These are phyloP conservation scores for Ophiobolus disseminans DNA, from an alignment of 2,329 filamentous ascomycete species.

Conservation along the genomic window DNA sequence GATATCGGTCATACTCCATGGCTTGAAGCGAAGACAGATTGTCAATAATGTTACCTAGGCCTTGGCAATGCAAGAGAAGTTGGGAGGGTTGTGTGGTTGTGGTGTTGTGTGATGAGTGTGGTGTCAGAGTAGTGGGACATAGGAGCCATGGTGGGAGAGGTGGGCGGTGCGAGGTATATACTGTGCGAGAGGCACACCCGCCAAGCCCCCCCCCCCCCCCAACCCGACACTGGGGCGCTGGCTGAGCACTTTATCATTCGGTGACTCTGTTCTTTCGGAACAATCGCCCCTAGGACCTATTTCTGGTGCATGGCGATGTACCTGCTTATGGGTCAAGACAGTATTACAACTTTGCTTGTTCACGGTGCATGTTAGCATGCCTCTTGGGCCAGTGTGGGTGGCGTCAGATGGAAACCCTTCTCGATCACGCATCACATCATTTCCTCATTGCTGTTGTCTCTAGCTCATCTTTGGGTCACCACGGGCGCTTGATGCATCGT, in stretches of 20 bases:
- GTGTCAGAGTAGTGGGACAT: constrained; percentile 10
- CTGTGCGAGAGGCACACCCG: constrained; percentile 21
- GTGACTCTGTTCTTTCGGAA: background rate
- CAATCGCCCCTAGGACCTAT: background rate
- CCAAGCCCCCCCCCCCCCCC: constrained; percentile 22
- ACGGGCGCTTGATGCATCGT: constrained; percentile 2
- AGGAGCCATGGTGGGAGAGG: constrained; percentile 16
- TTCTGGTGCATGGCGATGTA: background rate
- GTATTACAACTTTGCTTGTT: background rate
- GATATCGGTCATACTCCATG: constrained; percentile 1
- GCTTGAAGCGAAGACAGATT: constrained; percentile 5
- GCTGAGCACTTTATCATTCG: constrained; percentile 13
- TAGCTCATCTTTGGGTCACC: background rate
- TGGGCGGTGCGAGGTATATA: constrained; percentile 34
- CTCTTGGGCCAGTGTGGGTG: constrained; percentile 11
- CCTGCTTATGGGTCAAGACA: background rate
- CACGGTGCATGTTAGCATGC: constrained; percentile 6
- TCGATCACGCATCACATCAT: background rate
- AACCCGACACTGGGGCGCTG: constrained; percentile 15
- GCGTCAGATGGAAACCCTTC: constrained; percentile 2
- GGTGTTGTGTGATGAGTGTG: constrained; percentile 9
- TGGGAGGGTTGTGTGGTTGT: constrained; percentile 1
- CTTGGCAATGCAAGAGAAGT: constrained; percentile 1
- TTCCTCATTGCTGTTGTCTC: background rate
- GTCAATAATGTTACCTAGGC: constrained; percentile 6